These are phyloP conservation scores for Gaeumannomyces sp. DNA, from an alignment of 2,329 filamentous ascomycete genomes.

Conservation along the genomic window DNA sequence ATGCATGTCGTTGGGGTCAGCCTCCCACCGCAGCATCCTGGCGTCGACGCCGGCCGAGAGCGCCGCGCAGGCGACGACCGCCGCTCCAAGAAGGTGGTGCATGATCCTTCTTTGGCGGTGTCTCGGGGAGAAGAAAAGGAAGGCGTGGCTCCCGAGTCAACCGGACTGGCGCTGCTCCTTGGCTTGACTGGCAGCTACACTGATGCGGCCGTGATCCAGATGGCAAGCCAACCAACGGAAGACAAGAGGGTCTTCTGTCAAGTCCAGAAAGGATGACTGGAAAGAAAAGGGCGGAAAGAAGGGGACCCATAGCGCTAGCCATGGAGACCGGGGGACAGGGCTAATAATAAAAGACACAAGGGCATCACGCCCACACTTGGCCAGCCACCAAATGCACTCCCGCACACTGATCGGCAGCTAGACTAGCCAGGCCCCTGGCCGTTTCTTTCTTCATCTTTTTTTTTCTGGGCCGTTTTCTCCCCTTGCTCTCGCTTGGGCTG, in stretches of 20 bases:
- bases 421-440: not conserved
- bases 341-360: not conserved
- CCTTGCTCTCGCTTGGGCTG: not conserved
- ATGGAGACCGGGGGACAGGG: not conserved
- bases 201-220: not conserved
- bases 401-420: not conserved
- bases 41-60: not conserved
- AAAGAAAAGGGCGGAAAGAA: not conserved
- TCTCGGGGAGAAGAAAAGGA: not conserved
- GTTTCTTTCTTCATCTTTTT: not conserved
- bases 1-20: constrained; percentile 15
- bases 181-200: not conserved
- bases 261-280: not conserved
- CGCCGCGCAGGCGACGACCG: not conserved
- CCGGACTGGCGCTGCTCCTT: not conserved
- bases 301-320: not conserved
- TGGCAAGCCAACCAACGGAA: not conserved
- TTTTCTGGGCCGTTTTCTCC: not conserved
- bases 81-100: not conserved
- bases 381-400: not conserved
- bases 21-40: constrained; percentile 18
- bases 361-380: too few species aligned
- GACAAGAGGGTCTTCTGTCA: not conserved
- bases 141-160: not conserved
- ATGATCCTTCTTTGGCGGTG: not conserved